Evolutionary conservation across 768 basidiomycete species (phyloP), one percentile per base, ranked within the genome.

Genomic region (Lactifluus piperatus): DNA sequence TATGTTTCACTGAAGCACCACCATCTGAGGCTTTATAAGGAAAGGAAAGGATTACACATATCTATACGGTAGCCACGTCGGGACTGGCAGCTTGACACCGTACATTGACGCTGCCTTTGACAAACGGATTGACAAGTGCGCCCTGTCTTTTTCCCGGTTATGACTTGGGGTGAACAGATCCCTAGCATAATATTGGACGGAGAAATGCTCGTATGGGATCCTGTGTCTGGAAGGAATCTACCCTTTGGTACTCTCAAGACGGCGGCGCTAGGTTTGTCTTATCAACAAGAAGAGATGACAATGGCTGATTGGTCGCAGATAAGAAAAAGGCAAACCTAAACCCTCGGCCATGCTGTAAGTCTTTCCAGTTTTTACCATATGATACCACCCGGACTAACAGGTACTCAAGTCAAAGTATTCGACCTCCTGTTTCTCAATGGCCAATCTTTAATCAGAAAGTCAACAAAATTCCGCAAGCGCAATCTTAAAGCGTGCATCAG

Each of bases 181-280:
- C 24, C 3, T 57, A 97, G 95, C 51, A 86, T 95, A 65, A 91
- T 98, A 48, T 71, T 99, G 14, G 97, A 99, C 65, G 97, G 97
- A 0, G 97, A 99, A 71, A 98, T 99, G 95, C 75, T 99, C 32
- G 95, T 97, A 3, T 98, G 90, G 89, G 97, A 98, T 71, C 95
- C 95, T 0, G 77, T 88, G 3, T 85, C 91, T 0, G 86, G 88
- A 66, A 83, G 90, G 22, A 90, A 91, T 67, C 75, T 97, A 20
- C 91, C 95, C 0, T 98, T 99, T 62, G 97, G 97, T 2, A 89
- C 84, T 0, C 75, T 99, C 51, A 99, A 99, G 72, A 91, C 93
- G 0, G 92, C 93, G 44, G 94, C 94, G 0, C 75, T 87, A 16
- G 89, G 91, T 92, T 58, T 43, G 60, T 44, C 49, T 46, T 14